Conservation (phyloP, 164 flowering plant genomes). For the Malania oleifera region DNA sequence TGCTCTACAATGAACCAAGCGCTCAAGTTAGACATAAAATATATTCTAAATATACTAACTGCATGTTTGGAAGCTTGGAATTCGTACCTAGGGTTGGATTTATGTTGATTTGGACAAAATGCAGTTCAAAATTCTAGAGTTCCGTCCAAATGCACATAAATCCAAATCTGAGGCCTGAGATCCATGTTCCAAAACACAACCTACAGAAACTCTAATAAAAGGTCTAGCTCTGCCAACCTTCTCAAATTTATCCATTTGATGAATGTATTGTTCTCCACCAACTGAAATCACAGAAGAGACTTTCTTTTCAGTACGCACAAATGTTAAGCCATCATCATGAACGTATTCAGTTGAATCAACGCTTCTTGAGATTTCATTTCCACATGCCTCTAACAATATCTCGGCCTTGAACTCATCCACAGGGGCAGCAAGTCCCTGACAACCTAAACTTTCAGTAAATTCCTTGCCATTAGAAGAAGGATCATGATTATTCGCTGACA, state of each 20-base stretch:
- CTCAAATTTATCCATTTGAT: background rate
- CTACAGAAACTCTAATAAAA: background rate
- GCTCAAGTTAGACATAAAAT: too few relatives aligned
- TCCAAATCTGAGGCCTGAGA: too few relatives aligned
- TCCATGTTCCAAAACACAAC: too few relatives aligned
- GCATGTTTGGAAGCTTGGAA: too few relatives aligned
- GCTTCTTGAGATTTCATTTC: slow-evolving; percentile 9
- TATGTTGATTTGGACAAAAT: too few relatives aligned
- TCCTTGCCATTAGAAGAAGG: slow-evolving; percentile 8
- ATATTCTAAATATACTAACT: too few relatives aligned
- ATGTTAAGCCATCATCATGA: background rate
- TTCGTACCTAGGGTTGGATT: too few relatives aligned
- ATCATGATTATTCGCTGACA: background rate
- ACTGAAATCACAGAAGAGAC: background rate
- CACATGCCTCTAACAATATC: background rate
- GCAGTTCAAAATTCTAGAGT: too few relatives aligned
- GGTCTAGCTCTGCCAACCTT: background rate
- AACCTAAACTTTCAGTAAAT: slow-evolving; percentile 8
- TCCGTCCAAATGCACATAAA: too few relatives aligned
- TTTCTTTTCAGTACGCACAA: background rate
- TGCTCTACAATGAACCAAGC: slow-evolving; percentile 7
- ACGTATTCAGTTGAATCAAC: slow-evolving; percentile 8
- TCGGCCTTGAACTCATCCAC: slow-evolving; percentile 7
- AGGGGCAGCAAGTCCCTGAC: slow-evolving; percentile 6
- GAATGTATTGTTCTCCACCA: slow-evolving; percentile 3